Evolutionary conservation across 2,329 filamentous ascomycete species (phyloP), one percentile per base, ranked within the genome.

Genomic region (Fusarium bactridioides): DNA sequence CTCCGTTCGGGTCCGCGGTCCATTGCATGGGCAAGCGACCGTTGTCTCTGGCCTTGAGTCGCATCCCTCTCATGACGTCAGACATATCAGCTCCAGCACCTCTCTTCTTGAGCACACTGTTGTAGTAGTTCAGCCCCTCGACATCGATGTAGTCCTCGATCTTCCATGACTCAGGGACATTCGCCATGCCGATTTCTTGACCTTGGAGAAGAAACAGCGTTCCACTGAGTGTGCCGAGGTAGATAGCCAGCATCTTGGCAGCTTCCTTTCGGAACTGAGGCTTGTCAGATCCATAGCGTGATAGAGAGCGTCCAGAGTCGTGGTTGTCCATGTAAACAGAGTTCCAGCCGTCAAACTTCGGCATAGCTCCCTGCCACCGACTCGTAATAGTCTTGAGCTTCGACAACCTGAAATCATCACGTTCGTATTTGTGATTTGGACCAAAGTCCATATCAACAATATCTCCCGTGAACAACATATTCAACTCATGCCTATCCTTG

Each of bases 311-410:
- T 0, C 84, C 83, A n/a, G 86, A 84, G 70, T 89, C 87, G 69
- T 89, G 87, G 62, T 89, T 89, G 40, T 89, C 87, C 70, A 86
- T 80, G 67, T 88, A 90, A 0, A 85, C 81, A 0, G 86, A 85
- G 21, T 86, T 86, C 85, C 85, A 86, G 1, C 82, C 82, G 27
- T 83, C 82, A 21, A 74, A 80, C 23, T 75, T 77, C 4, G 75
- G 67, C 65, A 82, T 80, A 25, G 84, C 79, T 2, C 69, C 76
- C 61, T 85, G 84, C 78, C 82, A 84, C 44, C 78, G 81, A 3
- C 58, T 68, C 7, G 83, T 76, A 5, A 82, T 78, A 5, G 68
- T 51, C 56, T 83, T 81, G 45, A 86, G 71, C 29, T 82, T 78
- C 0, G 79, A 76, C 0, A 84, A 62, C 0, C 77, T 76, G 61